Evolutionary conservation across 148 eudicot genomes (phyloP).

Genomic region (Talinum fruticosum): DNA sequence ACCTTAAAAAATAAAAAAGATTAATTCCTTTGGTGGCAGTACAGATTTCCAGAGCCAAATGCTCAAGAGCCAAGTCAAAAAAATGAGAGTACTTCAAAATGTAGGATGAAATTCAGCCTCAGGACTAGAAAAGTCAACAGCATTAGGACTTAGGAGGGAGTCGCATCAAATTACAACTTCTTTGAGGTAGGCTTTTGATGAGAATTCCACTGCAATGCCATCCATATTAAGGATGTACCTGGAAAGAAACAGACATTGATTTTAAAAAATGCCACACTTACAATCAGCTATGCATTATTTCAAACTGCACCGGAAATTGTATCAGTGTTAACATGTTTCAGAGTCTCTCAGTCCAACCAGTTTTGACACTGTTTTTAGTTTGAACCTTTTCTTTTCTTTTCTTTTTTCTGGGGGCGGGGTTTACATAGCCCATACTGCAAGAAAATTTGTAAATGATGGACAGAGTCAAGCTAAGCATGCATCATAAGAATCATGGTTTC

Average conservation of each 20-base stretch:
- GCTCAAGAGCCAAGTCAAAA: neutral
- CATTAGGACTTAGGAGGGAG: constrained; percentile 4
- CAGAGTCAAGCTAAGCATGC: too few species aligned
- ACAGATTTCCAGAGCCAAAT: neutral
- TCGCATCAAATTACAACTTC: constrained; percentile 14
- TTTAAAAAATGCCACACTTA: neutral
- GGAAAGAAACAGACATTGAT: constrained; percentile 10
- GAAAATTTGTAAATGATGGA: too few species aligned
- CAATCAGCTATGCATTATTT: neutral
- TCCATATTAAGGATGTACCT: constrained; percentile 93
- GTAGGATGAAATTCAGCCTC: too few species aligned
- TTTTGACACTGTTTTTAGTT: too few species aligned
- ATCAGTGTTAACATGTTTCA: neutral
- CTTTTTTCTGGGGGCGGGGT: too few species aligned
- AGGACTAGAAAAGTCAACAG: too few species aligned
- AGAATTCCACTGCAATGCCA: constrained; percentile 82
- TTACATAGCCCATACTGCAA: too few species aligned
- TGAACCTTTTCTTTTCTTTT: too few species aligned
- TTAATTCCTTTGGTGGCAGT: neutral
- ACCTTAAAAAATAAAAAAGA: neutral
- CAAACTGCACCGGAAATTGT: neutral
- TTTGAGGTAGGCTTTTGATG: constrained; percentile 35
- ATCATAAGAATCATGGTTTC: too few species aligned
- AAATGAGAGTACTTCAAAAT: neutral
- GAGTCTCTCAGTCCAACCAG: neutral